Conservation (phyloP, 768 basidiomycete genomes). For the Ramaria sp. region DNA sequence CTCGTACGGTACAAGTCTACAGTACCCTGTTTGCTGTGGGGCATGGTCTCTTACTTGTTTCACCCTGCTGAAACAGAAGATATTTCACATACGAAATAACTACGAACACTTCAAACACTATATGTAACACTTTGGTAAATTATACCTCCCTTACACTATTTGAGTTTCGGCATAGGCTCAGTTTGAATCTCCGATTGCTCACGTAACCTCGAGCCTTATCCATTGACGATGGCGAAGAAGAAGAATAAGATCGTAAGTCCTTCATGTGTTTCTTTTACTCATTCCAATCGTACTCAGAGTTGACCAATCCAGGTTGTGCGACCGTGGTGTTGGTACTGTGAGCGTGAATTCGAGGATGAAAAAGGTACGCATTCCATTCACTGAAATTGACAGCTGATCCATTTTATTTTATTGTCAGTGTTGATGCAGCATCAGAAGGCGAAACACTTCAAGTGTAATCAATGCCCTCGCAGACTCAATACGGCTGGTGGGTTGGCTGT, state of each 20-base stretch:
- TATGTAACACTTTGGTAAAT: no score
- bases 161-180: no score
- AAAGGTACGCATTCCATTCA: constrained; percentile 51
- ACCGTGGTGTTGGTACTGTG: constrained; percentile 99
- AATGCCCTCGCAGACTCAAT: constrained; percentile 92
- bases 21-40: no score
- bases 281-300: background rate
- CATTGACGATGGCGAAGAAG: constrained; percentile 7
- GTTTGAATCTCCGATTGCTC: no score
- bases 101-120: no score
- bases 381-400: background rate
- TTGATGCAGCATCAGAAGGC: constrained; percentile 99
- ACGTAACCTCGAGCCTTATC: no score
- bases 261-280: background rate
- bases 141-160: no score
- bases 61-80: no score
- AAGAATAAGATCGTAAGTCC: constrained; percentile 9
- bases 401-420: constrained; percentile 34
- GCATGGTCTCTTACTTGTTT: no score
- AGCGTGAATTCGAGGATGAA: constrained; percentile 98
- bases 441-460: constrained; percentile 96
- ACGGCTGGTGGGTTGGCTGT: constrained; percentile 97
- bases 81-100: no score
- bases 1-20: no score
- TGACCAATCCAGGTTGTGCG: constrained; percentile 50